Evolutionary conservation across 2,329 filamentous ascomycete genomes (phyloP), one percentile per base, ranked within the genome.

Genomic region (Fusarium vanettenii): DNA sequence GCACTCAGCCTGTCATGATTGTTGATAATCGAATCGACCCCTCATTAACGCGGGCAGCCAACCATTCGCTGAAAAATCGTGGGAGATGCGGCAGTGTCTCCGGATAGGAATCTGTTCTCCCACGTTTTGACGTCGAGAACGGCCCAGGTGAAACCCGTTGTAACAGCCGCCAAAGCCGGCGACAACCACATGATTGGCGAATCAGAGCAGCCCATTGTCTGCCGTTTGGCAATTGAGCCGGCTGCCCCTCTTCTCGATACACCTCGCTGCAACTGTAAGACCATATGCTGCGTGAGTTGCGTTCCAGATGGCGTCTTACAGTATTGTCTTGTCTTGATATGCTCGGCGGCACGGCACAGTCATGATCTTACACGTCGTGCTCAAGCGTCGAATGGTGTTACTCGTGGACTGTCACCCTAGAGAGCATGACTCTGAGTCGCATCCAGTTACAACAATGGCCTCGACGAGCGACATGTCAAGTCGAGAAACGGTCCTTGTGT

Each of bases 131-230:
- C 60, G 60, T 70, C 64, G 60, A 67, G 31, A 60, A 56, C 60
- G 64, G 39, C 63, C 29, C 56, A 68, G 68, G 71, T 76, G 71
- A 71, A 76, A 70, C 73, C 69, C 60, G 64, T 48, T 57, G 55
- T 55, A 61, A 62, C 67, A 61, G 73, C 65, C 64, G 63, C 72
- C 64, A 62, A 63, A 52, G 60, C 55, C 56, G 22, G 57, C 56
- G 52, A 63, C 60, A 69, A 62, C 57, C 62, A 48, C 37, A 59
- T 77, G 64, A 72, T 68, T 76, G 67, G 60, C 66, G 52, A 73
- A 61, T 63, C 14, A 41, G 39, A 35, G 25, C 41, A 57, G 56
- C 9, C 56, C 39, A 43, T 37, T 48, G 50, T 64, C 60, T 68
- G 43, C 59, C 35, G 67, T 62, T 56, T 59, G 67, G 65, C 59